phyloP scores from a whole-genome alignment of 352 stramenopile species.

The Phytophthora litchii region DNA sequence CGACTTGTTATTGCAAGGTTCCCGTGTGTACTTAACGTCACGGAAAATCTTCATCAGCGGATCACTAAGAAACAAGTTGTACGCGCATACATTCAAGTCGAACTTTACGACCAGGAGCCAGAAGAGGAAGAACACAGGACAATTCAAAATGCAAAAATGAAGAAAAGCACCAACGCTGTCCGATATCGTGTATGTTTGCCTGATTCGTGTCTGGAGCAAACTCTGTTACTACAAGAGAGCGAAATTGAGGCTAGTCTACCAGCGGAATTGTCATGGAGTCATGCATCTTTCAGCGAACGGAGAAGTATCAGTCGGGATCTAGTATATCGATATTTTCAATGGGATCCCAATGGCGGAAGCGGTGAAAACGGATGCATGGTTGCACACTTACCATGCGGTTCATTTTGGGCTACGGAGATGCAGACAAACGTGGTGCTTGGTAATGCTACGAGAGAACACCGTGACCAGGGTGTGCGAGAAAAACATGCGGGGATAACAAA shows the following conservation, averaged over 20 bases:
- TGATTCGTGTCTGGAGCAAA: constrained; percentile 59
- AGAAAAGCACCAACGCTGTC: constrained; percentile 6
- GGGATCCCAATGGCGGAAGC: constrained; percentile 25
- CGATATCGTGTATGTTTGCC: constrained; percentile 55
- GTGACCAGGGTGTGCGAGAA: neutral
- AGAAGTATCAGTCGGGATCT: constrained; percentile 33
- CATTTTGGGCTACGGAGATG: constrained; percentile 29
- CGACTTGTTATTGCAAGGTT: constrained; percentile 49
- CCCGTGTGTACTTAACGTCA: constrained; percentile 46
- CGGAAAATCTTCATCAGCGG: constrained; percentile 40
- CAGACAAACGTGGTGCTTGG: neutral
- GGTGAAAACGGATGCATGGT: constrained; percentile 30
- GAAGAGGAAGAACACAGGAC: neutral
- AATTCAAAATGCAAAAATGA: too few relatives aligned
- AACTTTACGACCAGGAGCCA: constrained; percentile 33
- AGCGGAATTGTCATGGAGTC: constrained; percentile 41
- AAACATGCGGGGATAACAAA: neutral
- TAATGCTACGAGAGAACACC: neutral
- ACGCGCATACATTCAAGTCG: constrained; percentile 63
- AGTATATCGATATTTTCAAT: constrained; percentile 42
- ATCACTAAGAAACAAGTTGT: constrained; percentile 46
- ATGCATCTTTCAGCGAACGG: constrained; percentile 16
- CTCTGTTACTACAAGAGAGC: constrained; percentile 44
- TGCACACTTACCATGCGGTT: constrained; percentile 38
- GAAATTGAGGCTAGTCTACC: constrained; percentile 64